Percentiles rank a stretch among this genome's conserved stretches.
These are phyloP conservation scores for Zopfochytrium polystomum DNA, from an alignment of 371 early-diverging fungal species.

Conservation along the genomic window DNA sequence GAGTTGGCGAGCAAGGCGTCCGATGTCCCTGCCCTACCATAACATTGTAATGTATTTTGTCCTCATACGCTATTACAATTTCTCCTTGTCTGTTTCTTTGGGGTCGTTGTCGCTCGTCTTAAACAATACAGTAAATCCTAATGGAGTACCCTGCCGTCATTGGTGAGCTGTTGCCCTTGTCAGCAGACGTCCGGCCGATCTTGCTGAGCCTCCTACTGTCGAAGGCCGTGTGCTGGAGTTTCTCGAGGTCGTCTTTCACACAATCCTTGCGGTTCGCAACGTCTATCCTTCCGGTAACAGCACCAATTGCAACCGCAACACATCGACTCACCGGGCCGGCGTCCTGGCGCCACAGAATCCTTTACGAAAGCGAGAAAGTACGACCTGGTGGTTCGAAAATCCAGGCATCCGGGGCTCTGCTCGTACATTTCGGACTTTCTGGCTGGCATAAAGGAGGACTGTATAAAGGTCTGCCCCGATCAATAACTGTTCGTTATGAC, in stretches of 20 bases:
- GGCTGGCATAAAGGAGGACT: constrained; percentile 40
- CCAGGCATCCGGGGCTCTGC: constrained; percentile 49
- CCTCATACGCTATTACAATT: no score
- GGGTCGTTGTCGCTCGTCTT: no score
- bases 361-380: constrained; percentile 54
- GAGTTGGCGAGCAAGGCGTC: no score
- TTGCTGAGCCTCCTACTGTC: no score
- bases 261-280: constrained; percentile 52
- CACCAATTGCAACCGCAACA: no score
- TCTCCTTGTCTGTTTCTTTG: no score
- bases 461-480: constrained; percentile 41
- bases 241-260: constrained; percentile 56
- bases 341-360: constrained; percentile 22
- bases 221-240: constrained; percentile 36
- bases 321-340: not conserved
- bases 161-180: no score
- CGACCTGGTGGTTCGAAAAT: constrained; percentile 49
- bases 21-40: no score
- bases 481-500: not conserved
- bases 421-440: constrained; percentile 48
- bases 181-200: no score
- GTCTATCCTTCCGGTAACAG: constrained; percentile 50
- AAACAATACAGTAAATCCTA: constrained; percentile 5
- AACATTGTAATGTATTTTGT: no score
- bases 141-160: constrained; percentile 16